A percentile compares a stretch with the other conserved stretches of the same genome.
Conservation (phyloP, 805 yeast genomes). For the Cyberlindnera euphorbiae region DNA sequence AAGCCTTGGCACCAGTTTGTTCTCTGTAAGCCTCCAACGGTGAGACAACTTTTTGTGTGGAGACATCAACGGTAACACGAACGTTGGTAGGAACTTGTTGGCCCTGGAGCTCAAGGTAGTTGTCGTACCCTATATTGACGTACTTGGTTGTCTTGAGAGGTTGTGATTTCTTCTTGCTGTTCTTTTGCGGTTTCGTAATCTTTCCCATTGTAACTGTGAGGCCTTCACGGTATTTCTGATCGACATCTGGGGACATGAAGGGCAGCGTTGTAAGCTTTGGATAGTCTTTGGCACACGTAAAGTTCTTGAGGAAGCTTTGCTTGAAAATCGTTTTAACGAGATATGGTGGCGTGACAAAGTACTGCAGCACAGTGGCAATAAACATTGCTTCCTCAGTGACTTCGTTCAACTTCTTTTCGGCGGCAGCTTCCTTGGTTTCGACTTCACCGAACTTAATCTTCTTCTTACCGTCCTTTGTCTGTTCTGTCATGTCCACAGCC, state of each 20-base stretch:
- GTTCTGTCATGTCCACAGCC: conserved; percentile 18
- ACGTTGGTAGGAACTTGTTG: conserved; percentile 71
- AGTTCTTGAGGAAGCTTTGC: conserved; percentile 38
- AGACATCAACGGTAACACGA: conserved; percentile 73
- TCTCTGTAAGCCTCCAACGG: conserved; percentile 67
- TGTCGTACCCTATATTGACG: conserved; percentile 68
- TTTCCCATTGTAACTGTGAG: conserved; percentile 37
- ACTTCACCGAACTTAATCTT: conserved; percentile 32
- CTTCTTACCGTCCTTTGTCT: conserved; percentile 21
- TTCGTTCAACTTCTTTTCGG: conserved; percentile 13
- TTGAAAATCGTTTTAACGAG: conserved; percentile 61
- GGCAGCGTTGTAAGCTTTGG: conserved; percentile 76
- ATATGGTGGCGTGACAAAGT: conserved; percentile 81
- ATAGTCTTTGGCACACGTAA: conserved; percentile 59
- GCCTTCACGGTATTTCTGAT: conserved; percentile 60
- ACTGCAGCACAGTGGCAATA: conserved; percentile 70
- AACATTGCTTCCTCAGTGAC: conserved; percentile 39
- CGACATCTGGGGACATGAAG: conserved; percentile 47
- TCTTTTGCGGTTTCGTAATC: conserved; percentile 25
- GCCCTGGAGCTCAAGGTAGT: conserved; percentile 51
- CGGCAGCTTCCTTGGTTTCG: conserved; percentile 16
- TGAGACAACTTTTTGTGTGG: conserved; percentile 58
- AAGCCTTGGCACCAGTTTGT: conserved; percentile 48
- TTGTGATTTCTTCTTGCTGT: conserved; percentile 40
- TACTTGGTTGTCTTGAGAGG: conserved; percentile 58